phyloP scores from a whole-genome alignment of 2,329 filamentous ascomycete genomes.

The Blastomyces percursus region DNA sequence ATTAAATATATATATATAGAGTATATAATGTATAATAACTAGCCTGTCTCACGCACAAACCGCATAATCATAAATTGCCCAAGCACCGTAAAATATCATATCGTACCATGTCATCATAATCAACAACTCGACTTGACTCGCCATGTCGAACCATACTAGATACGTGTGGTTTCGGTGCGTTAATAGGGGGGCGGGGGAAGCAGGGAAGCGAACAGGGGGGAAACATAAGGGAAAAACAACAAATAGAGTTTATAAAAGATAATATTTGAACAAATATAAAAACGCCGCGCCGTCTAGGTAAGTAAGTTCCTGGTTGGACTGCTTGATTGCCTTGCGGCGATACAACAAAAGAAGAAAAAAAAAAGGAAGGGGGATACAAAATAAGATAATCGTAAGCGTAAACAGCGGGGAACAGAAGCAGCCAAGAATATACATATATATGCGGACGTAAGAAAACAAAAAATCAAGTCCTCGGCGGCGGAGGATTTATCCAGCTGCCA shows the following conservation, averaged over 20 bases:
- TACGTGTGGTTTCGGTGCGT: too few relatives aligned
- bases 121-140: too few relatives aligned
- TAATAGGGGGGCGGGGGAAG: too few relatives aligned
- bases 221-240: not conserved
- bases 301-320: not conserved
- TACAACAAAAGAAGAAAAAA: not conserved
- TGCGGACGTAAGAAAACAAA: not conserved
- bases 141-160: too few relatives aligned
- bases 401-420: not conserved
- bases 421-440: not conserved
- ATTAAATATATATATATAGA: too few relatives aligned
- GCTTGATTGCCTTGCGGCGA: not conserved
- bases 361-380: too few relatives aligned
- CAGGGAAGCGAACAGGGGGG: not conserved
- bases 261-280: not conserved
- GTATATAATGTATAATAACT: too few relatives aligned
- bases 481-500: constrained; percentile 14
- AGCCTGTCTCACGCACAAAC: too few relatives aligned
- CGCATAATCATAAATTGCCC: too few relatives aligned
- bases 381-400: not conserved
- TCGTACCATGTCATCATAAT: too few relatives aligned
- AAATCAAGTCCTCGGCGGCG: constrained; percentile 12
- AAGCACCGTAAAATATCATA: too few relatives aligned
- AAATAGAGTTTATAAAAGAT: not conserved
- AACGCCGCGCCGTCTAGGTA: not conserved